Conservation (phyloP, 1,284 basidiomycete genomes). For the Ceratobasidium sp. region DNA sequence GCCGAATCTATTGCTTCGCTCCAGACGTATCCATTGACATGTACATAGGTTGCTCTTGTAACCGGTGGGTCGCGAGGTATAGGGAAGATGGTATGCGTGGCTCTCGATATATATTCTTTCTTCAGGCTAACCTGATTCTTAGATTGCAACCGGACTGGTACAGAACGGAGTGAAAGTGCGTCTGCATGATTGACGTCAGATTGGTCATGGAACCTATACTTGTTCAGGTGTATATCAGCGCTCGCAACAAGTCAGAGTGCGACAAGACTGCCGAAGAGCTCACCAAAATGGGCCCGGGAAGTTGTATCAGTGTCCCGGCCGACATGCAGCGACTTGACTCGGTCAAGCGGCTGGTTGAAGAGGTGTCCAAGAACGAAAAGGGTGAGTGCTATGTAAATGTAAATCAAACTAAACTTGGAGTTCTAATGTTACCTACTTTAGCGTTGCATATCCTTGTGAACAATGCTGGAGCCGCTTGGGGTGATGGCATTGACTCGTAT, state of each 20-base stretch:
- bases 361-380: constrained; percentile 52
- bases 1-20: not conserved
- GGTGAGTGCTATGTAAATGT: constrained; percentile 54
- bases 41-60: constrained; percentile 59
- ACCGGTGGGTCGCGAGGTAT: constrained; percentile 77
- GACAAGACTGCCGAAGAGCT: constrained; percentile 63
- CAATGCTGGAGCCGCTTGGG: constrained; percentile 74
- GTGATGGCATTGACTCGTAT: constrained; percentile 61
- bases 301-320: constrained; percentile 64
- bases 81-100: constrained; percentile 66
- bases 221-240: constrained; percentile 71
- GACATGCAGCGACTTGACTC: constrained; percentile 67
- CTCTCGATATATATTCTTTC: not conserved
- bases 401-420: not conserved
- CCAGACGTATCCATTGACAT: not conserved
- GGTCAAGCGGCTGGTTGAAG: constrained; percentile 61
- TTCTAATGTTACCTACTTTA: constrained; percentile 35
- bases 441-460: constrained; percentile 69
- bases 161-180: constrained; percentile 67
- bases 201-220: no score
- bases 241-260: constrained; percentile 65
- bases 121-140: not conserved
- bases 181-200: no score
- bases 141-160: constrained; percentile 73
- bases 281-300: constrained; percentile 61